phyloP scores from a whole-genome alignment of 805 yeast genomes.

The Teunomyces gatunensis region DNA sequence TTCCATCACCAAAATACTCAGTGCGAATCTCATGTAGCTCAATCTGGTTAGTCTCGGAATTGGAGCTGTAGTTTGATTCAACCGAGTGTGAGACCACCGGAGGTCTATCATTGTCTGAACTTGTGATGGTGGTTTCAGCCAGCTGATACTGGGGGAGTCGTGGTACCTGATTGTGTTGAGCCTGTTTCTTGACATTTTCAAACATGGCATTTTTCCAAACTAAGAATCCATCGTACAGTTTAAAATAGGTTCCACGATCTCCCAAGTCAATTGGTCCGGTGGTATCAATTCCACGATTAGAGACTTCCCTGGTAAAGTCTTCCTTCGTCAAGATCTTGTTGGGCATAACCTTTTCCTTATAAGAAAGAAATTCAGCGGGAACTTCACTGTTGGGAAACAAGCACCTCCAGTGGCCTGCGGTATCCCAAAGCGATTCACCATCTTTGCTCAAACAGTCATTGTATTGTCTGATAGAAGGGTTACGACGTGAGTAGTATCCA shows the following conservation, averaged over 20 bases:
- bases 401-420: slow-evolving; percentile 87
- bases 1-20: slow-evolving; percentile 38
- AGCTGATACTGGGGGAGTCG: too few relatives aligned
- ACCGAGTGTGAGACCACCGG: slow-evolving; percentile 27
- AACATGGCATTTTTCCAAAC: slow-evolving; percentile 65
- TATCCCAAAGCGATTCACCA: slow-evolving; percentile 83
- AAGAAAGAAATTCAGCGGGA: slow-evolving; percentile 29
- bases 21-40: slow-evolving; percentile 30
- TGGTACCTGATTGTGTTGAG: background rate
- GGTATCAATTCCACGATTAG: slow-evolving; percentile 6
- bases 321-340: slow-evolving; percentile 50
- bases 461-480: slow-evolving; percentile 59
- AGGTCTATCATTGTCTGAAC: background rate
- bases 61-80: slow-evolving; percentile 21
- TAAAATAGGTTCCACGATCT: slow-evolving; percentile 58
- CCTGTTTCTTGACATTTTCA: slow-evolving; percentile 38
- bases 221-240: slow-evolving; percentile 60
- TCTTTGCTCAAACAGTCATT: slow-evolving; percentile 58
- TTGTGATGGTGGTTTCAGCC: background rate
- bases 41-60: slow-evolving; percentile 27
- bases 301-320: slow-evolving; percentile 46
- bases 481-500: slow-evolving; percentile 53
- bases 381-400: slow-evolving; percentile 60
- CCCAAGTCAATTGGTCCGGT: slow-evolving; percentile 37
- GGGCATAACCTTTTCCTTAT: slow-evolving; percentile 22